These are phyloP conservation scores for Colletotrichum sansevieriae DNA, from an alignment of 2,329 filamentous ascomycete species.

Conservation along the genomic window DNA sequence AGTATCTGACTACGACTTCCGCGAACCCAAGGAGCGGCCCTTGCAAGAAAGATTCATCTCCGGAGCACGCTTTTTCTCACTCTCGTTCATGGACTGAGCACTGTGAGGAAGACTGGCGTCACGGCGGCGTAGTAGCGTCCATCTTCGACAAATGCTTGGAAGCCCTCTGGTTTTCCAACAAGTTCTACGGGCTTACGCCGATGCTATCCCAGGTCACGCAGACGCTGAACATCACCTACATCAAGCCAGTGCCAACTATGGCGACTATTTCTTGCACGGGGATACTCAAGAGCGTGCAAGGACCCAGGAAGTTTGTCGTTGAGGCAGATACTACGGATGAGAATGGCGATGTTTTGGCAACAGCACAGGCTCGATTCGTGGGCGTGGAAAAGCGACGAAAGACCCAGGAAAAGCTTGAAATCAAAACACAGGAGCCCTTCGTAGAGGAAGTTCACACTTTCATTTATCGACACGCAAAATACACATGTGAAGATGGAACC, in stretches of 20 bases:
- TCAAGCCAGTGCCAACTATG: too few species aligned
- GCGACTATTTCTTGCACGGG: too few species aligned
- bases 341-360: neutral
- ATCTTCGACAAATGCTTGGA: too few species aligned
- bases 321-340: neutral
- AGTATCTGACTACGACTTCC: neutral
- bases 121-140: neutral
- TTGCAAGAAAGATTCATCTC: neutral
- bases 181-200: too few species aligned
- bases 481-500: too few species aligned
- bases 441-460: too few species aligned
- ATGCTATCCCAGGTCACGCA: too few species aligned
- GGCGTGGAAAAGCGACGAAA: neutral
- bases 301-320: neutral
- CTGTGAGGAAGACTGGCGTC: neutral
- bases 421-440: too few species aligned
- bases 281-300: too few species aligned
- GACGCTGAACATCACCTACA: too few species aligned
- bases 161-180: too few species aligned
- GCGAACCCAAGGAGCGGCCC: neutral
- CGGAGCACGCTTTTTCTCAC: constrained; percentile 13
- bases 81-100: neutral
- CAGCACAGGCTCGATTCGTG: neutral
- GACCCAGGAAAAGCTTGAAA: neutral
- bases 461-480: too few species aligned